Evolutionary conservation across 306 rosid species (phyloP).

Genomic region (Aeschynomene evenia): DNA sequence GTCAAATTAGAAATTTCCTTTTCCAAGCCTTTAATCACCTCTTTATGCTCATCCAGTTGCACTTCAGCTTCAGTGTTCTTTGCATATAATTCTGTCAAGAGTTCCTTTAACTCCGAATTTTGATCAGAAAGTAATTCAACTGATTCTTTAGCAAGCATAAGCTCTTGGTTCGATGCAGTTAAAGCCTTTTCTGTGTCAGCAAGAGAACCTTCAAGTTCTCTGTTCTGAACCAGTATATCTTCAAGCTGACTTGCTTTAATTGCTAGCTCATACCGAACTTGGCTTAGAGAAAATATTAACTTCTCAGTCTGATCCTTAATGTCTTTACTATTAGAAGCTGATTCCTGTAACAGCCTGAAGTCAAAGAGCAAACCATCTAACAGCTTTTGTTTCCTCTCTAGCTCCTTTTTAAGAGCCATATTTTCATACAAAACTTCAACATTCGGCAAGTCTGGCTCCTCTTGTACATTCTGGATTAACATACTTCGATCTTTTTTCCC

Average conservation of each 20-base stretch:
- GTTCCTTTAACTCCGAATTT: conserved; percentile 63
- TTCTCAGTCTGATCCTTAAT: conserved; percentile 74
- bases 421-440: conserved; percentile 49
- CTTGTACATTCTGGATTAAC: conserved; percentile 37
- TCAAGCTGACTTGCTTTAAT: conserved; percentile 63
- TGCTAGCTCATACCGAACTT: conserved; percentile 66
- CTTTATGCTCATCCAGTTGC: conserved; percentile 72
- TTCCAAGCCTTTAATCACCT: conserved; percentile 73
- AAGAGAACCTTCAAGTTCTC: conserved; percentile 59
- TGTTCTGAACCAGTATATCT: conserved; percentile 47
- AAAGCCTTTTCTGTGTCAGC: conserved; percentile 62
- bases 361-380: conserved; percentile 90
- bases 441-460: conserved; percentile 41
- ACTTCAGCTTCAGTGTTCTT: conserved; percentile 60
- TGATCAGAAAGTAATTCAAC: conserved; percentile 49
- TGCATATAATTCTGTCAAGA: conserved; percentile 58
- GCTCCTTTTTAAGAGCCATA: conserved; percentile 60
- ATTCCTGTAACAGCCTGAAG: conserved; percentile 85
- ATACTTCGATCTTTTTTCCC: conserved; percentile 28
- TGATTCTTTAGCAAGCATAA: conserved; percentile 58
- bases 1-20: conserved; percentile 69
- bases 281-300: conserved; percentile 54
- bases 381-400: conserved; percentile 71
- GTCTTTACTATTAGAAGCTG: conserved; percentile 73
- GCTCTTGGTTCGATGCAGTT: conserved; percentile 59